Base-by-base conservation (phyloP, 164 flowering plant genomes). In the Kalanchoe fedtschenkoi region DNA sequence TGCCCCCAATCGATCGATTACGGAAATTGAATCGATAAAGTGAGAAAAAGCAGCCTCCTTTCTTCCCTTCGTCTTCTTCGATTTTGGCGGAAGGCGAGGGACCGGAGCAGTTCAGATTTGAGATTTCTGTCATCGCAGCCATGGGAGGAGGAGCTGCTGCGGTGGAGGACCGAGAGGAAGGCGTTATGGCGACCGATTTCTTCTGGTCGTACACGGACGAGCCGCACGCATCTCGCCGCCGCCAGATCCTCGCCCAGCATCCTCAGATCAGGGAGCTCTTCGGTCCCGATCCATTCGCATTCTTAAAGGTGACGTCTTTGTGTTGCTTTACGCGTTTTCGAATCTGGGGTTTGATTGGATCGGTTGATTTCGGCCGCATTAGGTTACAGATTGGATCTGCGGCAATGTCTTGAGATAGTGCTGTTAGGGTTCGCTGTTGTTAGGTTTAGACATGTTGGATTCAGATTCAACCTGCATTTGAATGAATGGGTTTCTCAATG, bases 201-300 rank as follows among this genome's bases (percentile, higher is more conserved):
- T 82, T 80, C 73, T 85, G 90, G 90, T 82, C 87, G 0, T 82
- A 85, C 65, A 85, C 87, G 0, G 90, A 85, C 57, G 87, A 92
- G 69, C 98, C 98, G 0, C 98, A 92, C 61, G 98, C 98, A 65
- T 77, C 91, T 2, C 72, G 98, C 26, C 68, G 98, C 41, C 74
- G 81, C 17, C 83, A 86, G 81, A 92, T 92, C 71, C 95, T 89
- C 76, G 80, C 96, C 68, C 75, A 82, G 43, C 80, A 91, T 80
- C 98, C 98, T 65, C 91, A 89, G 65, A 87, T 91, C 70, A 87
- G 79, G 62, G 74, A 84, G 7, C 96, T 91, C 58, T 89, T 85
- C 58, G 98, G 98, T 42, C 98, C 98, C 53, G 98, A 91, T 60
- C 95, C 89, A 19, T 79, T 61, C 69, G 96, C 98, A 63, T 77